Percentiles rank a stretch among this genome's conserved stretches.
Evolutionary conservation across 441 rosid genomes (phyloP).

Genomic region (Brassica hybrid): DNA sequence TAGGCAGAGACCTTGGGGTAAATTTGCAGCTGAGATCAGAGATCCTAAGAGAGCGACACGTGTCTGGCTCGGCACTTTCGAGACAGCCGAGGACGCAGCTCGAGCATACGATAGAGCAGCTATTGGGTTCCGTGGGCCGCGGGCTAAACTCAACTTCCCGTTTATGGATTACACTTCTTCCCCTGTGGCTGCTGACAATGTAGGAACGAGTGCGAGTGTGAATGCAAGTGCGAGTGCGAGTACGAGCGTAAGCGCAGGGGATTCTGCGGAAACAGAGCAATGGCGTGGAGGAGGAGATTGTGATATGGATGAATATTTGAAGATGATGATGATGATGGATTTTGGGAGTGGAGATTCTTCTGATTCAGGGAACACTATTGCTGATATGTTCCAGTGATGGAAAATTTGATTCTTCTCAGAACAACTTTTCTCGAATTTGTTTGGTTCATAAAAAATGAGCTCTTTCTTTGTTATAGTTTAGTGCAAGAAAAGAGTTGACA

Average conservation of each 20-base stretch:
- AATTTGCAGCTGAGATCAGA: constrained; percentile 95
- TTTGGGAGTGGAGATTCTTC: constrained; percentile 45
- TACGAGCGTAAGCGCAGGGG: constrained; percentile 6
- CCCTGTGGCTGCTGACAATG: constrained; percentile 9
- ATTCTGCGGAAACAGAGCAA: constrained; percentile 28
- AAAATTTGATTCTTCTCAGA: too few species aligned
- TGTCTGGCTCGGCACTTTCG: constrained; percentile 94
- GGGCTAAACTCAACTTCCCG: constrained; percentile 89
- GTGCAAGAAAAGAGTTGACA: background rate
- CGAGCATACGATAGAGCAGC: constrained; percentile 89
- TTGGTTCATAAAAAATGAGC: background rate
- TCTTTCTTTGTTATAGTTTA: background rate
- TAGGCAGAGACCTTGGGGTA: constrained; percentile 97
- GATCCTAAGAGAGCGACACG: constrained; percentile 71
- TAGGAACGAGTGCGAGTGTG: constrained; percentile 3
- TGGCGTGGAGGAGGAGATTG: constrained; percentile 35
- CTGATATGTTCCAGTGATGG: constrained; percentile 39
- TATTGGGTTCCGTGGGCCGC: constrained; percentile 85
- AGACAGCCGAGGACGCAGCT: constrained; percentile 87
- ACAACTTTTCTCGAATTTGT: too few species aligned
- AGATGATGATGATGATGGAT: constrained; percentile 38
- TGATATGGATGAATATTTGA: constrained; percentile 41
- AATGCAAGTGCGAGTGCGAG: background rate
- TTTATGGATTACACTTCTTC: constrained; percentile 49
- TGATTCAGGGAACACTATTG: constrained; percentile 44